phyloP scores from a whole-genome alignment of 768 basidiomycete species.

The Mycena floridula region DNA sequence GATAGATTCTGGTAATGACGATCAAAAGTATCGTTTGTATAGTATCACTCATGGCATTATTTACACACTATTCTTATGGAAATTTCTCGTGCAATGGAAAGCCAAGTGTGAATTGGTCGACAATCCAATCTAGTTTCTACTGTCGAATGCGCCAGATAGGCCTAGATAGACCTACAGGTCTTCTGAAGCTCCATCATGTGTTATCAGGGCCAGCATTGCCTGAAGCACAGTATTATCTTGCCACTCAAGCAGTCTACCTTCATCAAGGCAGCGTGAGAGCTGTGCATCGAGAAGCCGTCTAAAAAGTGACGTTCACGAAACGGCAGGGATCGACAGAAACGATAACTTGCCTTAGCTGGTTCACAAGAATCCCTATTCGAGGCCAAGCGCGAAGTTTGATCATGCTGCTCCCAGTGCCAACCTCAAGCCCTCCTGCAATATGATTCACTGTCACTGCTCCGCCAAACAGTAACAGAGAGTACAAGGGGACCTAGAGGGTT shows the following conservation, averaged over 20 bases:
- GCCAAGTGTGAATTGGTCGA: too few relatives aligned
- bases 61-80: too few relatives aligned
- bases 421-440: slow-evolving; percentile 66
- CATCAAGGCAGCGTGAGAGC: slow-evolving; percentile 52
- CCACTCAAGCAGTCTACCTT: slow-evolving; percentile 34
- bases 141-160: too few relatives aligned
- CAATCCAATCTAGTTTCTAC: too few relatives aligned
- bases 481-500: slow-evolving; percentile 83
- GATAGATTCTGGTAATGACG: too few relatives aligned
- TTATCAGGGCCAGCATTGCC: slow-evolving; percentile 18
- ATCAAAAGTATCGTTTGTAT: neutral
- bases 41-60: neutral
- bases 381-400: slow-evolving; percentile 78
- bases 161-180: too few relatives aligned
- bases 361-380: slow-evolving; percentile 86
- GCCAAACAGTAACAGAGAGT: slow-evolving; percentile 79
- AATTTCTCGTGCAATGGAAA: too few relatives aligned
- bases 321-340: too few relatives aligned
- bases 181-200: slow-evolving; percentile 14
- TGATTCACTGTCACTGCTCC: slow-evolving; percentile 76
- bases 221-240: slow-evolving; percentile 39
- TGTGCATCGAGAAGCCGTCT: slow-evolving; percentile 64
- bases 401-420: slow-evolving; percentile 44
- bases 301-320: too few relatives aligned
- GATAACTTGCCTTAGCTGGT: slow-evolving; percentile 66